Evolutionary conservation across 2,329 filamentous ascomycete genomes (phyloP), one percentile per base, ranked within the genome.

Genomic region (Elsinoe ampelina): DNA sequence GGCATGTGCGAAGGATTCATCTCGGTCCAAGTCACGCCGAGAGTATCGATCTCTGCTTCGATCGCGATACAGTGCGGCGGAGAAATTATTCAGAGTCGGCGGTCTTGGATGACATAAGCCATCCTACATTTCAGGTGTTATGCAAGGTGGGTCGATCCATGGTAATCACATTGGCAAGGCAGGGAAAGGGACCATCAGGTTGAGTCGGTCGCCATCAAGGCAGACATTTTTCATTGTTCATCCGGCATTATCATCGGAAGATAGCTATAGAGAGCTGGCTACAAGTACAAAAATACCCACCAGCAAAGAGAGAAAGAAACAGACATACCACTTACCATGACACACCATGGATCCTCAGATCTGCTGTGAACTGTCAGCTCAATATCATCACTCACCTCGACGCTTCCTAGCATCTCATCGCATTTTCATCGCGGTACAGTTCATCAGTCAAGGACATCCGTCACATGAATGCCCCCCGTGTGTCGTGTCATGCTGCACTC

Each of bases 391-490:
- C 45, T 26, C 34, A 50, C 45, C 26, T 35, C 22, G 45, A 50
- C 15, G 19, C 32, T 2, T 50, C 45, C 26, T 34, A 50, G 45
- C 45, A 50, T 35, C 17, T 50, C 45, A 15, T 26, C 12, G 45
- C 15, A 26, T 50, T 17, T 50, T 34, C 30, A 7, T 30, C 15
- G 30, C 32, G 19, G 19, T 26, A 45, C 19, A 34, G 45, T 35
- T 50, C 45, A 26, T 35, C 45, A 35, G 45, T 35, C 45, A 34
- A 30, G 34, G 45, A 17, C 26, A 50, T 35, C 45, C 48, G 48
- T 52, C 35, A 52, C 48, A 52, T 52, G 48, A 52, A 52, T 52
- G 19, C 19, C 48, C 17, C 48, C 38, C 3, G 32, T 39, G 32
- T 15, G 10, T 52, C 48, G 48, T 52, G 48, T 35, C n/a, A 34